Percentiles rank a stretch among this genome's conserved stretches.
These are phyloP conservation scores for Fusarium luffae DNA, from an alignment of 2,329 filamentous ascomycete genomes.

Conservation along the genomic window DNA sequence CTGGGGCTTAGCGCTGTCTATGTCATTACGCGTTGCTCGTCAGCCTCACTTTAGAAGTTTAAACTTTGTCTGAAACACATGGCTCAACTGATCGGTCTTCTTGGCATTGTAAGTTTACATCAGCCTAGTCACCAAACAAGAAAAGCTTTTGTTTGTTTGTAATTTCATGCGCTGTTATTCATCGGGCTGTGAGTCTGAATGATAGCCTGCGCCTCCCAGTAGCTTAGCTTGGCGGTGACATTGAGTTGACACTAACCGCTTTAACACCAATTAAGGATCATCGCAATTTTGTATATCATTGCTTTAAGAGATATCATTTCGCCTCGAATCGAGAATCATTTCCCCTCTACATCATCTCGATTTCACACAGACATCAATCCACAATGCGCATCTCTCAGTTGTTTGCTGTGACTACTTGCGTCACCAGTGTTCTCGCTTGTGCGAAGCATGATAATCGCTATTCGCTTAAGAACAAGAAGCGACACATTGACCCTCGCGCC, in stretches of 20 bases:
- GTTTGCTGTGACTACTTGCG: background rate
- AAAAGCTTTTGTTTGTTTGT: background rate
- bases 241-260: background rate
- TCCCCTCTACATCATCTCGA: background rate
- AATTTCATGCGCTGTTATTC: background rate
- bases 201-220: background rate
- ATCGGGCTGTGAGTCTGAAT: background rate
- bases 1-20: background rate
- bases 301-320: background rate
- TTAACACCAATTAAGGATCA: background rate
- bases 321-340: background rate
- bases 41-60: background rate
- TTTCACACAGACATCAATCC: rapidly evolving
- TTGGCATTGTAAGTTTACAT: background rate
- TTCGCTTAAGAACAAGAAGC: slow-evolving; percentile 24
- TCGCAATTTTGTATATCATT: slow-evolving; percentile 13
- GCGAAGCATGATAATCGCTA: slow-evolving; percentile 27
- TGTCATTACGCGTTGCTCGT: background rate
- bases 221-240: slow-evolving; percentile 29
- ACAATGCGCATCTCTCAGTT: slow-evolving; percentile 20
- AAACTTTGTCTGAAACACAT: background rate
- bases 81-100: rapidly evolving
- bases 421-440: slow-evolving; percentile 7
- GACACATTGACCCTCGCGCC: slow-evolving; percentile 24
- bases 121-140: background rate